Base-by-base conservation (phyloP, 1,139 yeast species). In the Blastobotrys illinoisensis region DNA sequence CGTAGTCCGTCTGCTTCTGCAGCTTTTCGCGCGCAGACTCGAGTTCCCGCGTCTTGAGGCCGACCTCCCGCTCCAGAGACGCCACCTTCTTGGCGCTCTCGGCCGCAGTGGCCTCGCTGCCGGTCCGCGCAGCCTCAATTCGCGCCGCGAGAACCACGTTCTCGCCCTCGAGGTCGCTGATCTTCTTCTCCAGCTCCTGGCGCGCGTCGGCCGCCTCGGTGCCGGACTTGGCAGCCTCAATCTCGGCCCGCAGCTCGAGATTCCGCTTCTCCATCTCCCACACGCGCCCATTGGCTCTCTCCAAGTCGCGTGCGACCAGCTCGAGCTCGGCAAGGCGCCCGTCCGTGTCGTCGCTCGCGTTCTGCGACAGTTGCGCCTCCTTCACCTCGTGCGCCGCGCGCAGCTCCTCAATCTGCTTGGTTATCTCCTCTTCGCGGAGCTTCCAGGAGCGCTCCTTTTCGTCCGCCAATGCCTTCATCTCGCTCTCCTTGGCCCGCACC, bases 1-100 rank as follows among this genome's bases (percentile, higher is more conserved):
- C 90, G 68, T 91, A 90, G 66, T 85, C 91, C 64, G 87, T 90
- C 69, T 88, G 80, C 13, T 79, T 74, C 60, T 88, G 95, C 63
- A 90, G 73, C 59, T 83, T 78, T 9, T 71, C 68, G 62, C 80
- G 79, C 59, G 86, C 73, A 26, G 71, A 67, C 11, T 73, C 75
- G 28, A 82, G 70, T 64, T 87, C 95, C 14, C 71, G 69, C 14
- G 71, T 72, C 62, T 82, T 71, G 47, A 78, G 77, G 1, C 67
- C 65, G 3, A 78, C 64, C 59, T 87, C 89, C 49, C 81, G 71
- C 47, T 71, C 73, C 40, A 73, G 64, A 5, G 69, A 57, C 13
- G 78, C 79, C 5, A 48, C 70, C 60, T 71, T 67, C 44, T 74
- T 70, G 46, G 79, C 78, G 13, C 70, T 45, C 14, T 56, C 60